A percentile compares a stretch with the other conserved stretches of the same genome.
Conservation (phyloP, 345 rosid genomes). For the Hibiscus mutabilis region DNA sequence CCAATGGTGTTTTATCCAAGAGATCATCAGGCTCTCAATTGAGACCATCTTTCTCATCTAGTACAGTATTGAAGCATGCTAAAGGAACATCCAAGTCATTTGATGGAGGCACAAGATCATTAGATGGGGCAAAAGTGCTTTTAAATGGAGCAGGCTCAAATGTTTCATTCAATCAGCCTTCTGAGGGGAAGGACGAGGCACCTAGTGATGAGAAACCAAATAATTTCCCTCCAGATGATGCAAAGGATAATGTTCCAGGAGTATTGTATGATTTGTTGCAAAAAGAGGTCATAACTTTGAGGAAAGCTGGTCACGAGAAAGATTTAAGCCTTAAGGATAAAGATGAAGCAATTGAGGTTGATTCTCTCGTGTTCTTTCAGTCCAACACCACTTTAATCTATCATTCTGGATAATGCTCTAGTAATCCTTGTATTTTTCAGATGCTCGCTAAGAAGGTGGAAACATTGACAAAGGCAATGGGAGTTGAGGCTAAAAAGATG, state of each 20-base stretch:
- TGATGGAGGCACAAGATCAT: constrained; percentile 86
- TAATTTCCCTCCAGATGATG: constrained; percentile 39
- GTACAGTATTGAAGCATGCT: constrained; percentile 78
- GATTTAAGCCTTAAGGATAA: constrained; percentile 94
- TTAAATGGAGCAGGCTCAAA: constrained; percentile 53
- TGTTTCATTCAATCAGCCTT: constrained; percentile 61
- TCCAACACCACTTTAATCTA: background rate
- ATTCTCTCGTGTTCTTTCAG: constrained; percentile 7
- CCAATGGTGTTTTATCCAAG: constrained; percentile 74
- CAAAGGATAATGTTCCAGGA: constrained; percentile 67
- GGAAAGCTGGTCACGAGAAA: constrained; percentile 86
- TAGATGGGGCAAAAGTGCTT: constrained; percentile 61
- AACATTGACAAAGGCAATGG: constrained; percentile 97
- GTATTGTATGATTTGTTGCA: constrained; percentile 81
- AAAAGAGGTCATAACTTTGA: constrained; percentile 74
- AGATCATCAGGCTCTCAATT: constrained; percentile 62
- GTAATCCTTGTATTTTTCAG: constrained; percentile 31
- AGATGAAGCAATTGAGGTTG: constrained; percentile 94
- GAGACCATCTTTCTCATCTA: constrained; percentile 54
- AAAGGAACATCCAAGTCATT: constrained; percentile 93
- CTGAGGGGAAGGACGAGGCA: constrained; percentile 42
- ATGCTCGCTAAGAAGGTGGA: constrained; percentile 96
- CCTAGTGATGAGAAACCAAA: constrained; percentile 43
- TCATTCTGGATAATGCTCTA: constrained; percentile 12
- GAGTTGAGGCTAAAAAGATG: constrained; percentile 98